These are phyloP conservation scores for Suillus americanus DNA, from an alignment of 768 basidiomycete species.

Conservation along the genomic window DNA sequence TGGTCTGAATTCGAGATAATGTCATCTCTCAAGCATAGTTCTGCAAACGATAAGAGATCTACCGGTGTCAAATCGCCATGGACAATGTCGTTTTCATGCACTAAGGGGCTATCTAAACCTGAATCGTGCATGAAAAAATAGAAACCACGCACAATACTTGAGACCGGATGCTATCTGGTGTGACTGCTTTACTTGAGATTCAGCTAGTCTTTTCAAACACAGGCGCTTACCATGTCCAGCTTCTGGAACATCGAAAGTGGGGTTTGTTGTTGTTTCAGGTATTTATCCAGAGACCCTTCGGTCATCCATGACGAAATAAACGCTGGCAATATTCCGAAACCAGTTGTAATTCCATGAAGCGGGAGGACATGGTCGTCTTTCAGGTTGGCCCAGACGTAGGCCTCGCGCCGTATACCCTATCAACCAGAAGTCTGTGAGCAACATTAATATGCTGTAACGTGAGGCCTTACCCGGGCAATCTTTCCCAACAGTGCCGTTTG, in stretches of 20 bases:
- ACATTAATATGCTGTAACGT: neutral
- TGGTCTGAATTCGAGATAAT: no score
- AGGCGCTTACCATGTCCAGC: constrained; percentile 16
- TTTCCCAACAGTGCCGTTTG: neutral
- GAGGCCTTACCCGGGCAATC: neutral
- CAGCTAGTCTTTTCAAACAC: no score
- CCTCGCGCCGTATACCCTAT: constrained; percentile 29
- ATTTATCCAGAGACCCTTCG: constrained; percentile 30
- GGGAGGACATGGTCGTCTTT: constrained; percentile 31
- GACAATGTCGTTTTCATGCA: constrained; percentile 25
- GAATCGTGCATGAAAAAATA: no score
- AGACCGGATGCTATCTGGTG: constrained; percentile 24
- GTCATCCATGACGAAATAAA: constrained; percentile 36
- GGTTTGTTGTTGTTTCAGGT: constrained; percentile 21
- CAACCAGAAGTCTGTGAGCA: neutral
- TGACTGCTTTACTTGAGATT: constrained; percentile 17
- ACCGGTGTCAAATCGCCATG: constrained; percentile 44
- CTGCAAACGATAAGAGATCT: neutral
- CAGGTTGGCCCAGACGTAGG: constrained; percentile 30
- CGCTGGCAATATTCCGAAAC: constrained; percentile 28
- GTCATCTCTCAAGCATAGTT: neutral
- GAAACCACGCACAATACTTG: constrained; percentile 16
- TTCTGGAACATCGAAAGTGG: constrained; percentile 15
- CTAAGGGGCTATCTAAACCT: no score
- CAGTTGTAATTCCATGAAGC: constrained; percentile 24